phyloP scores from a whole-genome alignment of 2,329 filamentous ascomycete genomes.

The Cladophialophora bantiana region DNA sequence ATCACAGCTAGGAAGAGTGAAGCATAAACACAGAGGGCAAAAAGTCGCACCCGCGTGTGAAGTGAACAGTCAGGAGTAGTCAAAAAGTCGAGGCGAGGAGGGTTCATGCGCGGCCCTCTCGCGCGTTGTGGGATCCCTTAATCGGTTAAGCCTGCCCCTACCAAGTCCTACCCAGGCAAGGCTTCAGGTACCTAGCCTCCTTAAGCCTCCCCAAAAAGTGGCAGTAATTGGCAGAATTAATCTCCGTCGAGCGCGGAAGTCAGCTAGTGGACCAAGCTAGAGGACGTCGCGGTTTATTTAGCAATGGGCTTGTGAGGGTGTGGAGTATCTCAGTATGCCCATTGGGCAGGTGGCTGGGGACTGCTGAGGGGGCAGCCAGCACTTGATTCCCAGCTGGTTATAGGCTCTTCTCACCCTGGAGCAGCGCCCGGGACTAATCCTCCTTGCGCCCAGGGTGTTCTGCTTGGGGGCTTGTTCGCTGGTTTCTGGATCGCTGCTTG shows the following conservation, averaged over 20 bases:
- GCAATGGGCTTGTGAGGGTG: slow-evolving; percentile 1
- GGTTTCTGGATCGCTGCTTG: not conserved
- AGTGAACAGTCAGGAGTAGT: slow-evolving; percentile 20
- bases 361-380: not conserved
- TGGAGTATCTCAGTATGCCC: not conserved
- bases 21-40: slow-evolving; percentile 7
- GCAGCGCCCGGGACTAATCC: slow-evolving; percentile 11
- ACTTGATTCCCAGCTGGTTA: not conserved
- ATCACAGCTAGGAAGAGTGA: not conserved
- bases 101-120: slow-evolving; percentile 22
- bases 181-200: slow-evolving; percentile 8
- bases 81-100: slow-evolving; percentile 18
- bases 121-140: slow-evolving; percentile 21
- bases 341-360: slow-evolving; percentile 11
- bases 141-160: slow-evolving; percentile 6
- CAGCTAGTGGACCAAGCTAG: slow-evolving; percentile 13
- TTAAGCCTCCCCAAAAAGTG: slow-evolving; percentile 4
- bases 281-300: slow-evolving; percentile 20
- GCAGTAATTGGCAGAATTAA: slow-evolving; percentile 25
- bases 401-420: not conserved
- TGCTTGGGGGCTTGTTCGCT: not conserved
- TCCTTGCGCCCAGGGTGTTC: slow-evolving; percentile 2
- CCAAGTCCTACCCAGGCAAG: not conserved
- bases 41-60: slow-evolving; percentile 7
- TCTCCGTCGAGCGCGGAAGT: slow-evolving; percentile 23